Evolutionary conservation across 2,329 filamentous ascomycete species (phyloP).

Genomic region (Xylariales sp.): DNA sequence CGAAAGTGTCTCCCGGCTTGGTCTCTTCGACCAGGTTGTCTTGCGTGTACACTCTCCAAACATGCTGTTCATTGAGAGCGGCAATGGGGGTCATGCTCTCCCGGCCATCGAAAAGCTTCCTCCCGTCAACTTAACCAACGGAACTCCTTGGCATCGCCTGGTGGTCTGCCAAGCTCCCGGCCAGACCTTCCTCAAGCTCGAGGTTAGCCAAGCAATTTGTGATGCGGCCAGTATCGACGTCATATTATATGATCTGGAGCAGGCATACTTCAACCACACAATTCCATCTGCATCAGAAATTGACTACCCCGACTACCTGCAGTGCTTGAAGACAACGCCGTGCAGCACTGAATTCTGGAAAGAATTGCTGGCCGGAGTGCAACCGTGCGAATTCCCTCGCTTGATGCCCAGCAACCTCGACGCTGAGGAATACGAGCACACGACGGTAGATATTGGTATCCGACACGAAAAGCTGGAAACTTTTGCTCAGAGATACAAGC

Average conservation of each 20-base stretch:
- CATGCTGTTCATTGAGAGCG: constrained; percentile 50
- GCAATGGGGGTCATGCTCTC: constrained; percentile 31
- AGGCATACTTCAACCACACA: constrained; percentile 36
- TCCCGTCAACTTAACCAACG: constrained; percentile 29
- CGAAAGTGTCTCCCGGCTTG: constrained; percentile 42
- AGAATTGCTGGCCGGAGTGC: constrained; percentile 29
- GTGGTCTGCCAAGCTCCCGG: constrained; percentile 41
- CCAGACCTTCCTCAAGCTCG: constrained; percentile 43
- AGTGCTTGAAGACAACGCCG: constrained; percentile 28
- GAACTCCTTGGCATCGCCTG: constrained; percentile 43
- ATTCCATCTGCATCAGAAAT: constrained; percentile 27
- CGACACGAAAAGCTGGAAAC: constrained; percentile 34
- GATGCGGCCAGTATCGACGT: constrained; percentile 42
- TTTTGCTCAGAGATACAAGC: constrained; percentile 35
- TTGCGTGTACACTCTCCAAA: constrained; percentile 41
- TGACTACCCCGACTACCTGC: constrained; percentile 33
- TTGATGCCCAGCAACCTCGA: constrained; percentile 21
- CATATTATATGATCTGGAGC: constrained; percentile 42
- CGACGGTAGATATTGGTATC: constrained; percentile 35
- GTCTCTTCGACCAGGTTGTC: constrained; percentile 46
- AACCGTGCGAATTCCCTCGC: constrained; percentile 42
- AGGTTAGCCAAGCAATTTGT: constrained; percentile 46
- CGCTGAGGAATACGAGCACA: constrained; percentile 25
- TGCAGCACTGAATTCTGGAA: constrained; percentile 42
- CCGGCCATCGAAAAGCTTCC: constrained; percentile 37